Conservation (phyloP, 345 rosid genomes). For the Eucalyptus cloeziana region DNA sequence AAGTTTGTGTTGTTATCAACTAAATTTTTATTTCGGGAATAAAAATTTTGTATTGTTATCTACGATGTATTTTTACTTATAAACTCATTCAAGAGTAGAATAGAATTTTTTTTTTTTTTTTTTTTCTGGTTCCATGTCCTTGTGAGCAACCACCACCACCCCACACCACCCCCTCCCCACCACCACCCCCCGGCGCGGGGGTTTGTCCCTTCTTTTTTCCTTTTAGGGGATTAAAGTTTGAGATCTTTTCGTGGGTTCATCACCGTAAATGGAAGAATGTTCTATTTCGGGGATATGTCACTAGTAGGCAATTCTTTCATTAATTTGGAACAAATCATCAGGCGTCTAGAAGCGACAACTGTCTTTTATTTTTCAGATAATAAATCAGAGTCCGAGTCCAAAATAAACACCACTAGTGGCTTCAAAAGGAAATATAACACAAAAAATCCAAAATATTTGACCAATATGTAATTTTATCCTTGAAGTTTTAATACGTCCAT, state of each 20-base stretch:
- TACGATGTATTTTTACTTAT: rapidly evolving
- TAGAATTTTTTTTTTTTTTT: too few species aligned
- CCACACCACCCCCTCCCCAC: too few species aligned
- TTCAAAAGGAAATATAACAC: too few species aligned
- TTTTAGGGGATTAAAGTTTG: neutral
- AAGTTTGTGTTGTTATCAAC: too few species aligned
- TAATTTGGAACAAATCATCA: neutral
- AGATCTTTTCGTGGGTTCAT: neutral
- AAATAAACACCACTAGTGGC: neutral
- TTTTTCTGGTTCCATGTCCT: rapidly evolving
- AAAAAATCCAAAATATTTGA: too few species aligned
- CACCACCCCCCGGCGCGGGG: too few species aligned
- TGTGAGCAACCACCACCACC: too few species aligned
- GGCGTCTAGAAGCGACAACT: rapidly evolving
- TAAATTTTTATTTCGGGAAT: rapidly evolving
- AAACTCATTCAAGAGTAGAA: too few species aligned
- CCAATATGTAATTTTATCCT: neutral
- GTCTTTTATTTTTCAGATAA: neutral
- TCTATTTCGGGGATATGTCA: neutral
- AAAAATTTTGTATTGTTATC: rapidly evolving
- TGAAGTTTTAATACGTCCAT: too few species aligned
- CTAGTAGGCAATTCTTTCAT: neutral
- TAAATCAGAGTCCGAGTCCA: neutral
- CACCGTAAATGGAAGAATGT: neutral
- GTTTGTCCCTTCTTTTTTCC: neutral